A percentile compares a stretch with the other conserved stretches of the same genome.
Evolutionary conservation across 495 filamentous ascomycete species (phyloP).

Genomic region (Elaphomyces granulatus): DNA sequence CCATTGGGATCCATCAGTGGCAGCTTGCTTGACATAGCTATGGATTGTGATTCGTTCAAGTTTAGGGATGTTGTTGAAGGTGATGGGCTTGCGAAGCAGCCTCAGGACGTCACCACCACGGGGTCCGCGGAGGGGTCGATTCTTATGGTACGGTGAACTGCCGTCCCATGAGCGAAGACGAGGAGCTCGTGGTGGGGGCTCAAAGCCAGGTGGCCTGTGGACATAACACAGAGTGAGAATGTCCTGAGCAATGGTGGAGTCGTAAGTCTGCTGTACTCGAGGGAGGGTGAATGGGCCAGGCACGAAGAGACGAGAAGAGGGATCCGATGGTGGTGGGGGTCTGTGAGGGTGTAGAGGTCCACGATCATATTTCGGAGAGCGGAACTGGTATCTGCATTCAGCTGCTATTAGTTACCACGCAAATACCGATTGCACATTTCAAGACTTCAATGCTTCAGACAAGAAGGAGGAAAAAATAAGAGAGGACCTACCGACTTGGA

Average conservation of each 20-base stretch:
- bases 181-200: slow-evolving; percentile 42
- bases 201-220: slow-evolving; percentile 63
- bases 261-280: slow-evolving; percentile 79
- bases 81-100: slow-evolving; percentile 61
- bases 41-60: slow-evolving; percentile 70
- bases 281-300: slow-evolving; percentile 87
- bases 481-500: slow-evolving; percentile 44
- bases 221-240: slow-evolving; percentile 78
- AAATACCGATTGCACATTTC: neutral
- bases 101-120: slow-evolving; percentile 55
- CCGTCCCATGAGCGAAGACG: slow-evolving; percentile 81
- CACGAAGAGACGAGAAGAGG: slow-evolving; percentile 73
- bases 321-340: slow-evolving; percentile 69
- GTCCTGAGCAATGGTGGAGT: slow-evolving; percentile 75
- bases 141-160: slow-evolving; percentile 83
- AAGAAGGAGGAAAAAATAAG: neutral
- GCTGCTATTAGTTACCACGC: too few relatives aligned
- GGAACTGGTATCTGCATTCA: slow-evolving; percentile 67
- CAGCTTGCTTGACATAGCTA: slow-evolving; percentile 47
- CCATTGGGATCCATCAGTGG: slow-evolving; percentile 47
- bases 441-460: neutral
- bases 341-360: slow-evolving; percentile 88
- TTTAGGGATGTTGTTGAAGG: slow-evolving; percentile 73
- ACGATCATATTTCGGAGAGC: slow-evolving; percentile 82
- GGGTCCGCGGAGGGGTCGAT: slow-evolving; percentile 69